These are phyloP conservation scores for Bimuria novae-zelandiae DNA, from an alignment of 2,329 filamentous ascomycete genomes.

Conservation along the genomic window DNA sequence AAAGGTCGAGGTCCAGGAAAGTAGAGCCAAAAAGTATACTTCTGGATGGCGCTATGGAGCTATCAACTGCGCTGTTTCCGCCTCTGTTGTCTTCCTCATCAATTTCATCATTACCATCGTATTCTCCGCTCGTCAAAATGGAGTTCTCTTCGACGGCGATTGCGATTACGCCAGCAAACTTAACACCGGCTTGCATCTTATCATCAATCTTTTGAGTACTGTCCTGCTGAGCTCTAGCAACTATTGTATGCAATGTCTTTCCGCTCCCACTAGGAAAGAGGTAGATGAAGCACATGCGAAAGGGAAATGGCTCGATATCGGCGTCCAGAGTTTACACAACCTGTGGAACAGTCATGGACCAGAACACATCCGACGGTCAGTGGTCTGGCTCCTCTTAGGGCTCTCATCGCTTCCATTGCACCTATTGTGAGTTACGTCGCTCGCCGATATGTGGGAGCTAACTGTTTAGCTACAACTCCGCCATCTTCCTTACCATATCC, in stretches of 20 bases:
- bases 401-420: slow-evolving; percentile 15
- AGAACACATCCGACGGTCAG: neutral
- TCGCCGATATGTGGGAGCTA: neutral
- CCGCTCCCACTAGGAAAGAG: slow-evolving; percentile 22
- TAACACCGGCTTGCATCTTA: slow-evolving; percentile 47
- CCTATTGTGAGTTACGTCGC: slow-evolving; percentile 9
- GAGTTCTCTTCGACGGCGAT: slow-evolving; percentile 21
- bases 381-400: slow-evolving; percentile 10
- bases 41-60: neutral
- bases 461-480: slow-evolving; percentile 27
- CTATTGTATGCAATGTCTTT: slow-evolving; percentile 26
- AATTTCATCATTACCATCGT: slow-evolving; percentile 18
- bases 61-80: slow-evolving; percentile 12
- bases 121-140: slow-evolving; percentile 1
- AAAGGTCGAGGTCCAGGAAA: neutral
- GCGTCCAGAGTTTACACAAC: slow-evolving; percentile 4
- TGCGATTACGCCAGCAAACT: slow-evolving; percentile 18
- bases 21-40: neutral
- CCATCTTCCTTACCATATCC: slow-evolving; percentile 22
- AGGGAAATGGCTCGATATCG: slow-evolving; percentile 23
- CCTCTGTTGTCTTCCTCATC: slow-evolving; percentile 15
- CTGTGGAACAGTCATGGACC: slow-evolving; percentile 6
- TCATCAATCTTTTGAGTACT: slow-evolving; percentile 52
- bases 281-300: slow-evolving; percentile 23
- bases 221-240: slow-evolving; percentile 19